Evolutionary conservation across 495 filamentous ascomycete genomes (phyloP), one percentile per base, ranked within the genome.

Genomic region (Aspergillus leporis): DNA sequence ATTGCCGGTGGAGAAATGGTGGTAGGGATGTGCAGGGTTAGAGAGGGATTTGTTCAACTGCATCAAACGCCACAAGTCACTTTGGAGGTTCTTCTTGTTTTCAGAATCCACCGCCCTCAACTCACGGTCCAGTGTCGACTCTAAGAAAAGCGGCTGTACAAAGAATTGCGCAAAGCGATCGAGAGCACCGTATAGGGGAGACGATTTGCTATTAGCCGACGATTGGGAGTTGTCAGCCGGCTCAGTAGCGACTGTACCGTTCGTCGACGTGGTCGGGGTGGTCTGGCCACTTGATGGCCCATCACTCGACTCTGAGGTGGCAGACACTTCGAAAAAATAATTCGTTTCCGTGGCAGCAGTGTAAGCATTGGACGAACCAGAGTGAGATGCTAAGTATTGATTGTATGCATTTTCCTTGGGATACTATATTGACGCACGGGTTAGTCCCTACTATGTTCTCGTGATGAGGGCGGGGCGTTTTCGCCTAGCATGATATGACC

Each of bases 81-180:
- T 96, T 76, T 99, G 94, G 23, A 99, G 83, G 62, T 99, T 99
- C 81, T 99, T 98, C 81, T 99, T 99, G 75, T 98, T 97, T 70
- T 99, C 94, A 0, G 94, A 98, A 74, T 99, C 94, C 19, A 99
- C 94, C 19, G 94, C 94, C 59, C 79, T 84, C 59, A 99, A 78
- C 74, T 99, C 94, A 30, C 94, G 86, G 62, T 99, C 94, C 41
- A 99, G 71, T 2, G 93, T 97, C 41, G 87, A 92, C 53, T 87
- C 85, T 13, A 97, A 81, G 71, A 98, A 99, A 22, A 99, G 84
- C 0, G 94, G 94, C 23, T 85, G 82, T 60, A 97, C 86, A 76
- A 99, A 99, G 74, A 99, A 99, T 74, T 99, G 94, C 36, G 95
- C 91, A 72, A 99, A 99, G 25, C 93, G 85, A 70, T 99, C 94